A percentile compares a stretch with the other conserved stretches of the same genome.
Evolutionary conservation across 805 yeast genomes (phyloP).

Genomic region (Candida xyloterini): DNA sequence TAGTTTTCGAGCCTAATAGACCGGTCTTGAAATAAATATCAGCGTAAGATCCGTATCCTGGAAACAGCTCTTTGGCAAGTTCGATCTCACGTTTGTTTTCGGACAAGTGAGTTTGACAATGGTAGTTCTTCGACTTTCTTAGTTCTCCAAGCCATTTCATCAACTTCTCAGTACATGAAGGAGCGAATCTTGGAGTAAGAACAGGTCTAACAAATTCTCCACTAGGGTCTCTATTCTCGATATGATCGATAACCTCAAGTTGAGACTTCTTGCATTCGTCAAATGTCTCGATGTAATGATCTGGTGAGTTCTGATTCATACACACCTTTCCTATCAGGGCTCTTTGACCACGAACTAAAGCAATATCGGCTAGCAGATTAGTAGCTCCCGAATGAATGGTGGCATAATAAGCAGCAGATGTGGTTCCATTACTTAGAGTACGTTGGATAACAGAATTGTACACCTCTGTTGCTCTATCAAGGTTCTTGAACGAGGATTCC

Average conservation of each 20-base stretch:
- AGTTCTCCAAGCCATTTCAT: conserved; percentile 62
- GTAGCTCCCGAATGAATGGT: conserved; percentile 80
- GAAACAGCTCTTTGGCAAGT: conserved; percentile 71
- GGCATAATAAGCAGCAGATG: conserved; percentile 89
- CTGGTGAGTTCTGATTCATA: conserved; percentile 84
- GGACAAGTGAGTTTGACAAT: conserved; percentile 87
- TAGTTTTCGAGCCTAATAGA: conserved; percentile 61
- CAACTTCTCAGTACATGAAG: conserved; percentile 68
- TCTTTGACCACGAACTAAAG: conserved; percentile 70
- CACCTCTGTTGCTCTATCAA: conserved; percentile 53
- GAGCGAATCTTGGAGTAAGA: conserved; percentile 92
- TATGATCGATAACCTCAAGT: conserved; percentile 52
- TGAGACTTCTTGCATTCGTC: conserved; percentile 56
- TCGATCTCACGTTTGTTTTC: conserved; percentile 76
- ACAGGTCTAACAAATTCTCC: conserved; percentile 63
- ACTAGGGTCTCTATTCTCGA: conserved; percentile 50
- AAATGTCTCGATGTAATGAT: conserved; percentile 57
- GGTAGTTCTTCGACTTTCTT: conserved; percentile 47
- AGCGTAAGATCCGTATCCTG: conserved; percentile 65
- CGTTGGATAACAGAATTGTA: conserved; percentile 66
- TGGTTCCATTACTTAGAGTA: conserved; percentile 79
- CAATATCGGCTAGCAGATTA: conserved; percentile 68
- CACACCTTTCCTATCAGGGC: conserved; percentile 93
- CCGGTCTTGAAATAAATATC: conserved; percentile 69
- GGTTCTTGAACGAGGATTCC: conserved; percentile 63